Evolutionary conservation across 768 basidiomycete species (phyloP).

Genomic region (Tricholoma bakamatsutake): DNA sequence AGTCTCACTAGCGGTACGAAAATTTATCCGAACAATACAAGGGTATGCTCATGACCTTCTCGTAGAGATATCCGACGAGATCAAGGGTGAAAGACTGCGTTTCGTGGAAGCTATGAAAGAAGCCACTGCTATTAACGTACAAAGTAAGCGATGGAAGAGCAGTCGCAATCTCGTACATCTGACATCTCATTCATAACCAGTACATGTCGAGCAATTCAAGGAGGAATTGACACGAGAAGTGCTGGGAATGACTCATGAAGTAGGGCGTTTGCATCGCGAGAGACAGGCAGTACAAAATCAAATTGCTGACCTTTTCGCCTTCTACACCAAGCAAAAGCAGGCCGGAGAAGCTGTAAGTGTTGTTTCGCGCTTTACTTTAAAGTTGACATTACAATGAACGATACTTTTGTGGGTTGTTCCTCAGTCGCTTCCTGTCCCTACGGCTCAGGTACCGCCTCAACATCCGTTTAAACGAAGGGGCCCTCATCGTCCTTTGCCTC

Average conservation of each 20-base stretch:
- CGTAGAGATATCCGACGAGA: conserved; percentile 74
- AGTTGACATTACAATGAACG: background rate
- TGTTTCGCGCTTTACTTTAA: background rate
- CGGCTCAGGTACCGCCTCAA: background rate
- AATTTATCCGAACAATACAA: background rate
- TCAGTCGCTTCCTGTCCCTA: background rate
- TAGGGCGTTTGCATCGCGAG: conserved; percentile 60
- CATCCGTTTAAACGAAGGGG: background rate
- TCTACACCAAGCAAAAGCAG: conserved; percentile 61
- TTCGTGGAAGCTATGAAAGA: conserved; percentile 97
- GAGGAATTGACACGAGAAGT: conserved; percentile 74
- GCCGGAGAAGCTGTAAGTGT: conserved; percentile 12
- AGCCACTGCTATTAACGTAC: conserved; percentile 83
- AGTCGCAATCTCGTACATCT: background rate
- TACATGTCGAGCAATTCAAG: conserved; percentile 86
- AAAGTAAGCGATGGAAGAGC: conserved; percentile 37
- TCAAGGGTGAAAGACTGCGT: conserved; percentile 76
- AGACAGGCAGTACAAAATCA: conserved; percentile 61
- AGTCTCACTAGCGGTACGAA: conserved; percentile 55
- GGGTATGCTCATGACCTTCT: background rate
- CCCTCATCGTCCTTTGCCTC: conserved; percentile 20
- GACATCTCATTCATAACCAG: conserved; percentile 29
- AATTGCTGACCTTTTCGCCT: conserved; percentile 67
- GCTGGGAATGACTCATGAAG: conserved; percentile 65
- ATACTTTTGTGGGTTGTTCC: background rate